Conservation (phyloP, 495 filamentous ascomycete species). For the Hypoxylon intermedium region DNA sequence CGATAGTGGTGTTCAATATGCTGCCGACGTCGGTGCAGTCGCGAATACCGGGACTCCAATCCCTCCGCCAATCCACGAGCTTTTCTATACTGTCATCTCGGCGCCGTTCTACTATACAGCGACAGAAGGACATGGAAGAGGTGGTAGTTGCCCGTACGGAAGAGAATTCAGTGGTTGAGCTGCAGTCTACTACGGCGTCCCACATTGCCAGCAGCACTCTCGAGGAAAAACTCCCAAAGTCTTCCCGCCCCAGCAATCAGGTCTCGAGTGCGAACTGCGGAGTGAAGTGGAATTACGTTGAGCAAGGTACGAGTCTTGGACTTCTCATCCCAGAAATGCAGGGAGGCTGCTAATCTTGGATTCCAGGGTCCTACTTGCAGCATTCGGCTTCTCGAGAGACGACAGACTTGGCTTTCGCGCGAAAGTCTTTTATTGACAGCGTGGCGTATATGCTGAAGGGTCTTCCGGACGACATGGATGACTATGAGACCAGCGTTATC, state of each 20-base stretch:
- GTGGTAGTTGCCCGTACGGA: constrained; percentile 16
- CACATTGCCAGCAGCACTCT: neutral
- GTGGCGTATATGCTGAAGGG: constrained; percentile 71
- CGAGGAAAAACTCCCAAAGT: constrained; percentile 1
- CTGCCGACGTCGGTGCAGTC: constrained; percentile 42
- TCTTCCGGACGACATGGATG: constrained; percentile 65
- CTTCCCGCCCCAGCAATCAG: neutral
- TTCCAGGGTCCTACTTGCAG: constrained; percentile 34
- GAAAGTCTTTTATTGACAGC: constrained; percentile 72
- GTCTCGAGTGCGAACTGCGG: constrained; percentile 21
- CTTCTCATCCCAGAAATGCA: neutral
- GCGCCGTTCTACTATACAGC: constrained; percentile 6
- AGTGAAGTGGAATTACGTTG: constrained; percentile 44
- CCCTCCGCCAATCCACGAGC: constrained; percentile 36
- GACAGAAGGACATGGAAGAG: constrained; percentile 18
- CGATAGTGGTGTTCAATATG: constrained; percentile 41
- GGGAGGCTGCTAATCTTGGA: constrained; percentile 1
- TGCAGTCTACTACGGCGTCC: constrained; percentile 10
- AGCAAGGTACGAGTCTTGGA: constrained; percentile 39
- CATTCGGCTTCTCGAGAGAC: constrained; percentile 34
- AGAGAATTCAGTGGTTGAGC: constrained; percentile 19
- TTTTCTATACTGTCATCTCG: constrained; percentile 28
- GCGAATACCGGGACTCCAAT: constrained; percentile 35
- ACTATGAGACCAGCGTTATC: constrained; percentile 54
- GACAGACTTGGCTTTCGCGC: constrained; percentile 53